Evolutionary conservation across 306 rosid genomes (phyloP).

Genomic region (Cyclanthera cordifolia): DNA sequence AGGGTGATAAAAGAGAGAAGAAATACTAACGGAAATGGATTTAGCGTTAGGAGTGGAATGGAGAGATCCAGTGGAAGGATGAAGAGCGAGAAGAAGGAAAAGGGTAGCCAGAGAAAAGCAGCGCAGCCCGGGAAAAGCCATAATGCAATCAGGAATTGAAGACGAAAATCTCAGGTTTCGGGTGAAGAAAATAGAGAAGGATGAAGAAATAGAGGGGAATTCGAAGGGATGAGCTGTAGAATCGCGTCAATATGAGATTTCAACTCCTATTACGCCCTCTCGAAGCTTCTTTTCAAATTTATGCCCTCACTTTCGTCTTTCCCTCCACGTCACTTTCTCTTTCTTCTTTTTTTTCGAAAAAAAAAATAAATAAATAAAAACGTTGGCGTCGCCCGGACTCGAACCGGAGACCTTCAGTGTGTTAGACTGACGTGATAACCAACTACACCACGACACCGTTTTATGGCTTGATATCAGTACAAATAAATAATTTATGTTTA

Average conservation of each 20-base stretch:
- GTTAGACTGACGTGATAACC: conserved; percentile 99
- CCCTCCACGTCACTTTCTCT: too few relatives aligned
- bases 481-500: too few relatives aligned
- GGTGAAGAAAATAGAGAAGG: too few relatives aligned
- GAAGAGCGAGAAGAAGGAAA: conserved; percentile 12
- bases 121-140: conserved; percentile 9
- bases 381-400: conserved; percentile 22
- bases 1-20: background rate
- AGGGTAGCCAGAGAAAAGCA: background rate
- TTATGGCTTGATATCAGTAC: too few relatives aligned
- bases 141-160: background rate
- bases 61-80: conserved; percentile 19
- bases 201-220: too few relatives aligned
- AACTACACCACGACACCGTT: conserved; percentile 51
- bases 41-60: background rate
- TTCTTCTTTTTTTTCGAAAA: too few relatives aligned
- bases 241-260: too few relatives aligned
- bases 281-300: too few relatives aligned
- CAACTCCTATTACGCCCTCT: too few relatives aligned
- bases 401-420: conserved; percentile 59
- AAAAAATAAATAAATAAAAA: too few relatives aligned
- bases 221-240: too few relatives aligned
- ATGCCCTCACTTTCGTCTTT: too few relatives aligned
- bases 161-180: background rate
- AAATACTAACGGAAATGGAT: conserved; percentile 28